Base-by-base conservation (phyloP, 768 basidiomycete genomes). In the Leucosporidium creatinivorum region DNA sequence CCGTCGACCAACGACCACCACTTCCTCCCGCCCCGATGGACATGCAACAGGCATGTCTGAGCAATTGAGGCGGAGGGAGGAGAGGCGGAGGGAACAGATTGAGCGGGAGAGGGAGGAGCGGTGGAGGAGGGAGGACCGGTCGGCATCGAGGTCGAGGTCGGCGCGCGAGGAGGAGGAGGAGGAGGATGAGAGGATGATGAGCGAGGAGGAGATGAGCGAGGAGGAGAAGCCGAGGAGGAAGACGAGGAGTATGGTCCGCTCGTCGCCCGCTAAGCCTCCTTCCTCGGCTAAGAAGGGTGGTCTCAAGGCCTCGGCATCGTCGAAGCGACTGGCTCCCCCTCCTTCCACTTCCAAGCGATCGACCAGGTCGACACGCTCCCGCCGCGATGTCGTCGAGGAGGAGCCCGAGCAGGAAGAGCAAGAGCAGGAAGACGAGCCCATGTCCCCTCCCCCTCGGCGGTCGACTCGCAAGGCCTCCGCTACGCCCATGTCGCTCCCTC, bases 21-120 rank as follows among this genome's bases (percentile, higher is more conserved):
- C 39, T 44, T 44, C 39, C 8, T 8, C 21, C 47, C 31, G 19
- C 31, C 1, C 18, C 15, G 59, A 8, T 13, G 31, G 7, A n/a
- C 60, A 12, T 31, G 52, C 23, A 62, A 65, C 36, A 58, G 61
- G 3, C 63, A 49, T 67, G 70, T 9, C 50, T 72, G 3, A 67
- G 65, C 30, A 60, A 59, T 6, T 67, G 68, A 18, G 57, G 68
- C 6, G 61, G 65, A 21, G 70, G 21, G 70, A 72, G 58, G 70
- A 66, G 13, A 66, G 70, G 19, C 62, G 69, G 18, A 44, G 58
- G 1, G 66, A 63, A 0, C 26, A 65, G 13, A 21, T 67, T 10
- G 63, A 71, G 39, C 63, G 65, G 26, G 70, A 71, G 31, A 61
- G 66, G 66, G 49, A 62, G 15, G 31, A 61, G 28, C 19, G 65